Percentiles rank a stretch among this genome's conserved stretches.
These are phyloP conservation scores for Trametes polyzona DNA, from an alignment of 1,284 basidiomycete species.

Conservation along the genomic window DNA sequence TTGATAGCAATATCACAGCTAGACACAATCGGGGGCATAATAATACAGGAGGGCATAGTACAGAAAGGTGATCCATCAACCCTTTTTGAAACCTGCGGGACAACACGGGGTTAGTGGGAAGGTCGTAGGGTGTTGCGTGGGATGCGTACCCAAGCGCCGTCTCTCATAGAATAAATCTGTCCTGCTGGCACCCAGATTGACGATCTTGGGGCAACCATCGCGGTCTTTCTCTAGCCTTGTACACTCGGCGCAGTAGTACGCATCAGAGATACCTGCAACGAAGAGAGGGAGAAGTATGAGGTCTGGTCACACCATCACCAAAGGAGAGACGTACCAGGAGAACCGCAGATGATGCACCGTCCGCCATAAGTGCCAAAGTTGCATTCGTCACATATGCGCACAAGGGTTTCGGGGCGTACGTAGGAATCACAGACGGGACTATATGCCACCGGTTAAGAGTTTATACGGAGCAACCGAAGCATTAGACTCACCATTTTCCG, in stretches of 20 bases:
- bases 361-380: slow-evolving; percentile 98
- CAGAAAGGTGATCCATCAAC: slow-evolving; percentile 41
- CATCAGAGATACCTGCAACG: slow-evolving; percentile 87
- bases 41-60: neutral
- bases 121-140: neutral
- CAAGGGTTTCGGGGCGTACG: slow-evolving; percentile 96
- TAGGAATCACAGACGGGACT: slow-evolving; percentile 99
- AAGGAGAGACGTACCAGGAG: slow-evolving; percentile 67
- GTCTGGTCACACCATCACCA: too few relatives aligned
- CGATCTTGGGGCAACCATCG: slow-evolving; percentile 98
- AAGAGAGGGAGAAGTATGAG: neutral
- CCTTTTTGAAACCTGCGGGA: slow-evolving; percentile 75
- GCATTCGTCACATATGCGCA: slow-evolving; percentile 98
- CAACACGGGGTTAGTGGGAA: neutral
- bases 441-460: neutral
- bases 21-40: too few relatives aligned
- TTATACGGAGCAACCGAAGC: neutral
- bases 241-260: slow-evolving; percentile 97
- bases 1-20: too few relatives aligned
- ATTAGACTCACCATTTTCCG: slow-evolving; percentile 86
- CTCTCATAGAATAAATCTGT: slow-evolving; percentile 91
- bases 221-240: slow-evolving; percentile 96
- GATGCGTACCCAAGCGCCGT: slow-evolving; percentile 66
- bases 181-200: slow-evolving; percentile 90
- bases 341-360: slow-evolving; percentile 96